Base-by-base conservation (phyloP, 179 eudicot genomes). In the Dionaea muscipula region DNA sequence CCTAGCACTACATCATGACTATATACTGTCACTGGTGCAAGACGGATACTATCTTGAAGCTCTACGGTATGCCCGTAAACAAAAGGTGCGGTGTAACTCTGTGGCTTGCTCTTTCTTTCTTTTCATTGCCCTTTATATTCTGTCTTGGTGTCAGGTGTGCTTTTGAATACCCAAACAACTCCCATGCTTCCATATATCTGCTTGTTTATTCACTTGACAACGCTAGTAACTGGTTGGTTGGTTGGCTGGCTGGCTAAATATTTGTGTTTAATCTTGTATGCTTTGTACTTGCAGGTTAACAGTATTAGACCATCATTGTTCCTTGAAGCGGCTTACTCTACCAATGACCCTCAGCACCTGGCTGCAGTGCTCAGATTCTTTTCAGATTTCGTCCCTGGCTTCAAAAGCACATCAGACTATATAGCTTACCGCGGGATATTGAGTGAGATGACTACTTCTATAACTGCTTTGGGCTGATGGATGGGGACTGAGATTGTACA, bases 41-140 rank as follows among this genome's bases (percentile, higher is more conserved):
- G 94, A 84, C 72, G 96, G 96, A 55, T 82, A 84, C 67, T 87
- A 78, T 68, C 86, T 84, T 54, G 96, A 87, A 81, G 96, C 94
- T 60, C 75, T 91, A 33, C 91, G 94, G 37, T 84, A 77, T 79
- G 88, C 86, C 7, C 76, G 94, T 49, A 91, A 87, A 72, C 75
- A 72, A 58, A 91, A 87, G 94, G 98, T 91, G 73, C 31, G 64
- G 23, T 24, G 27, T 38, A 15, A 15, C 8, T 13, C 3, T 26
- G 5, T 13, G 1, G 7, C 14, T 2, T 4, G 47, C 44, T 13
- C 7, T 19, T 44, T 20, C 15, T 35, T 41, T 56, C n/a, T 19
- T 12, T 52, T 21, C 31, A 22, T 13, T 51, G 27, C 14, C n/a
- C n/a, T n/a, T n/a, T n/a, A n/a, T n/a, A n/a, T n/a, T n/a, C n/a